Evolutionary conservation across 1,284 basidiomycete species (phyloP), one percentile per base, ranked within the genome.

Genomic region (Sanguinoderma infundibulare): DNA sequence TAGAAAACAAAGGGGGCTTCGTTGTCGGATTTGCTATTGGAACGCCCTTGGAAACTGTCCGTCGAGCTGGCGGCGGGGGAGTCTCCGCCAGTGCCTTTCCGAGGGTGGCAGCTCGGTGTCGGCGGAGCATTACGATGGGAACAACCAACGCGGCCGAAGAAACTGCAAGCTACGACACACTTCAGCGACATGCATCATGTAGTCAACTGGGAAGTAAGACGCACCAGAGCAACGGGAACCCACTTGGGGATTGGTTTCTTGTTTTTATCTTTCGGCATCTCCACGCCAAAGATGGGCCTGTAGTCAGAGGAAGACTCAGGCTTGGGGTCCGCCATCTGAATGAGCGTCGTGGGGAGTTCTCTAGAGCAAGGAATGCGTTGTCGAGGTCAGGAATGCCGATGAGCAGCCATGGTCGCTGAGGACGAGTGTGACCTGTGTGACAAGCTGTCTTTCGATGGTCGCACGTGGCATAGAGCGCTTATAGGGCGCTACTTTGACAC

Each of bases 91-190:
- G 62, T 20, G 67, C 58, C 40, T 65, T 64, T 7, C 62, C 55
- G 0, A 69, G 39, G 1, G 64, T 49, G 10, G 57, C 61, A n/a
- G 69, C 64, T 28, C 72, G 67, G n/a, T 77, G 73, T 59, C 77
- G 68, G 22, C 74, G 70, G 7, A 80, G 62, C 46, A 78, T 66
- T 1, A 78, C 58, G 12, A 79, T 62, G 1, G 78, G 78, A 2
- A 74, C 69, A 1, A 69, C 72, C 8, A 79, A 67, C 0, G 78
- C 77, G 3, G 67, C 76, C 1, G 77, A 75, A 2, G 77, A 76
- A 55, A 80, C 56, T 0, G 74, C 75, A 1, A 79, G 70, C 78
- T 79, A 64, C n/a, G 9, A 17, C 8, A 12, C 3, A 3, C 15
- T 20, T 54, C 12, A 52, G 30, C 4, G 3, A 15, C 22, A 40